A percentile compares a stretch with the other conserved stretches of the same genome.
Conservation (phyloP, 1,284 basidiomycete species). For the Papiliotrema fonsecae region DNA sequence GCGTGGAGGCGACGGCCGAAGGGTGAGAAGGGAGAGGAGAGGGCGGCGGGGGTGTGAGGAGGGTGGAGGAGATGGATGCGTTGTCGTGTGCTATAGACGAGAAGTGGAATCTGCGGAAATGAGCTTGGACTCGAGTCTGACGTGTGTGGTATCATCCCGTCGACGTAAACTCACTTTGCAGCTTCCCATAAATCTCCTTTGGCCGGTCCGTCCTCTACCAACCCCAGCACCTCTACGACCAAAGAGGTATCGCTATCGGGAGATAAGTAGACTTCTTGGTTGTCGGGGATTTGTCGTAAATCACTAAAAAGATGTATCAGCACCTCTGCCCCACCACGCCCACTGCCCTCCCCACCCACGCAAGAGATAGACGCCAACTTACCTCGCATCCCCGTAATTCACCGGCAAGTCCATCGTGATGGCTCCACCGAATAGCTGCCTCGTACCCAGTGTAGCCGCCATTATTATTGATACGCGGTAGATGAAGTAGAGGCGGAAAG, state of each 20-base stretch:
- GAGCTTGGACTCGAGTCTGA: no score
- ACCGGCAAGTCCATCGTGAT: slow-evolving; percentile 62
- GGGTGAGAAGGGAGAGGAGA: slow-evolving; percentile 6
- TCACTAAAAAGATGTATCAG: no score
- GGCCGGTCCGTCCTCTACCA: slow-evolving; percentile 55
- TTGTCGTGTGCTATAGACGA: slow-evolving; percentile 90
- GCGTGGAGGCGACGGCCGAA: slow-evolving; percentile 46
- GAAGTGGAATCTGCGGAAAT: slow-evolving; percentile 82
- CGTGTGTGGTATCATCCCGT: no score
- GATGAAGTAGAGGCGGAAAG: background rate
- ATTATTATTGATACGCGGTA: background rate
- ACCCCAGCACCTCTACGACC: slow-evolving; percentile 81
- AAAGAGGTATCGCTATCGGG: slow-evolving; percentile 66
- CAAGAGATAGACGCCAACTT: slow-evolving; percentile 35
- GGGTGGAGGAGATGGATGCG: slow-evolving; percentile 56
- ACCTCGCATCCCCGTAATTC: slow-evolving; percentile 80
- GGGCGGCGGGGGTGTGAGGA: slow-evolving; percentile 42
- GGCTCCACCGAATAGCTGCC: slow-evolving; percentile 60
- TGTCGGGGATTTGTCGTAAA: slow-evolving; percentile 91
- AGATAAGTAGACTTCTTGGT: slow-evolving; percentile 87
- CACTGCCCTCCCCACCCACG: background rate
- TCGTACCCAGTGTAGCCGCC: background rate
- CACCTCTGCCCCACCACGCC: no score
- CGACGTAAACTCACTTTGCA: slow-evolving; percentile 55
- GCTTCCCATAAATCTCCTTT: slow-evolving; percentile 54